These are phyloP conservation scores for Haberlea rhodopensis DNA, from an alignment of 257 asterid species.

Conservation along the genomic window DNA sequence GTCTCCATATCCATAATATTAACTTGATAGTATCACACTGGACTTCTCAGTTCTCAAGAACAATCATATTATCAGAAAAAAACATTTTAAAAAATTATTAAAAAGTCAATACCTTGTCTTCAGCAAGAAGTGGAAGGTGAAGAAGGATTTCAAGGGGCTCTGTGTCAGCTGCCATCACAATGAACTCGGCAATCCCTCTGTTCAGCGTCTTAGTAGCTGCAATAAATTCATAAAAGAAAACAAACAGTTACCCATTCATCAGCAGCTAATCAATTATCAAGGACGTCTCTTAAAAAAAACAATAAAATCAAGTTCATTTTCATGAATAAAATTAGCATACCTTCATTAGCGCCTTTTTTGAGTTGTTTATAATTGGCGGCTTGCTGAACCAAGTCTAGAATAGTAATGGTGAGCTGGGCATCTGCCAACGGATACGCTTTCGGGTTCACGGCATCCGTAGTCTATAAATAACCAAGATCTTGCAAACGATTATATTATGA, in stretches of 20 bases:
- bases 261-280: not conserved
- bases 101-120: constrained; percentile 59
- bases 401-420: constrained; percentile 71
- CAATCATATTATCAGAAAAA: too few relatives aligned
- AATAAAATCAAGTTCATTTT: not conserved
- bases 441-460: constrained; percentile 79
- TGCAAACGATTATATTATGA: not conserved
- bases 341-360: constrained; percentile 97
- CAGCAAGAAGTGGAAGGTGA: constrained; percentile 97
- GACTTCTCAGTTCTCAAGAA: too few relatives aligned
- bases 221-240: constrained; percentile 22
- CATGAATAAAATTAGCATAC: constrained; percentile 22
- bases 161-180: constrained; percentile 92
- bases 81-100: not conserved
- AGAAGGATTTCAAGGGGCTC: constrained; percentile 96
- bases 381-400: constrained; percentile 82
- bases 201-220: constrained; percentile 93
- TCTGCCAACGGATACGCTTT: constrained; percentile 91
- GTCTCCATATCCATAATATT: too few relatives aligned
- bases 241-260: not conserved
- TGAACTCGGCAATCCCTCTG: constrained; percentile 86
- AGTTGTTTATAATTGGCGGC: constrained; percentile 92
- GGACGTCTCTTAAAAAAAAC: not conserved
- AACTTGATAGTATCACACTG: too few relatives aligned
- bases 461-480: constrained; percentile 38